Conservation (phyloP, 2,329 filamentous ascomycete species). For the Aspergillus viridinutans region DNA sequence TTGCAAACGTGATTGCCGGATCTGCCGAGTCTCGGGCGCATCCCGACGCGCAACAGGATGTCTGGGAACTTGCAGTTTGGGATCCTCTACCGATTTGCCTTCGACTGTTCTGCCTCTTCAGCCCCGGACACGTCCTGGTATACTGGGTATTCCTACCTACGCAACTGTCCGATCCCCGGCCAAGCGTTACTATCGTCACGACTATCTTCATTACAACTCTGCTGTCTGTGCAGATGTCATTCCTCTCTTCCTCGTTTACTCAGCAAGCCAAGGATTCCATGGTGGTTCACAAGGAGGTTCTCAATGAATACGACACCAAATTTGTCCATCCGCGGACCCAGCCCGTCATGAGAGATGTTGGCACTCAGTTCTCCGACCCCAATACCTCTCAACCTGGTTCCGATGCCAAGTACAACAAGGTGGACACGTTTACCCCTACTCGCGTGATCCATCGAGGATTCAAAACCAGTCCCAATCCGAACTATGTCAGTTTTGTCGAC, state of each 20-base stretch:
- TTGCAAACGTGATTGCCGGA: slow-evolving; percentile 65
- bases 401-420: slow-evolving; percentile 47
- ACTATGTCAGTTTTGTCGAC: slow-evolving; percentile 69
- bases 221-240: slow-evolving; percentile 70
- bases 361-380: slow-evolving; percentile 65
- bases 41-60: slow-evolving; percentile 69
- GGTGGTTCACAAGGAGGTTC: slow-evolving; percentile 83
- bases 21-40: slow-evolving; percentile 79
- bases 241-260: slow-evolving; percentile 68
- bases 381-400: slow-evolving; percentile 35
- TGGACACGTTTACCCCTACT: slow-evolving; percentile 60
- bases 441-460: slow-evolving; percentile 70
- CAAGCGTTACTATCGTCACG: slow-evolving; percentile 80
- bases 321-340: slow-evolving; percentile 89
- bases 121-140: slow-evolving; percentile 84
- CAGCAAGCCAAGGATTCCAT: slow-evolving; percentile 82
- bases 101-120: slow-evolving; percentile 83
- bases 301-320: slow-evolving; percentile 94
- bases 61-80: slow-evolving; percentile 94
- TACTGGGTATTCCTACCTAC: slow-evolving; percentile 87
- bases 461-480: slow-evolving; percentile 75
- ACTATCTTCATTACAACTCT: slow-evolving; percentile 71
- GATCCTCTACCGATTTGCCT: slow-evolving; percentile 83
- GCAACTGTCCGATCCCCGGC: slow-evolving; percentile 67
- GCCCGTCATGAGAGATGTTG: slow-evolving; percentile 71